These are phyloP conservation scores for Colletotrichum sojae DNA, from an alignment of 2,329 filamentous ascomycete genomes.

Conservation along the genomic window DNA sequence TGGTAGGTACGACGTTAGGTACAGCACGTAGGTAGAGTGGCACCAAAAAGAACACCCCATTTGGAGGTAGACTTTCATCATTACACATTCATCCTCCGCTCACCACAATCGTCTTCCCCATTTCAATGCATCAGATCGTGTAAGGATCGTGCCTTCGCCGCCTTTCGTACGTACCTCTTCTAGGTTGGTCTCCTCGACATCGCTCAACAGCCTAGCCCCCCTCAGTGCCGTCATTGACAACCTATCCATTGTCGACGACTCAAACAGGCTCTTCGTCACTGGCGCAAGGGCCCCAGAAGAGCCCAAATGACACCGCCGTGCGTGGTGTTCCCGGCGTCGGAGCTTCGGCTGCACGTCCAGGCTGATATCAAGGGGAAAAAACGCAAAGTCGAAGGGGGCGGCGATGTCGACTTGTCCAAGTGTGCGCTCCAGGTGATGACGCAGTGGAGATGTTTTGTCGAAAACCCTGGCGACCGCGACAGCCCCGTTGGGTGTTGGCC, in stretches of 20 bases:
- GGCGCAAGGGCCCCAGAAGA: neutral
- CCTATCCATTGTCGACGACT: slow-evolving; percentile 46
- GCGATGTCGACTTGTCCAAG: slow-evolving; percentile 64
- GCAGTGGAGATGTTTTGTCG: slow-evolving; percentile 73
- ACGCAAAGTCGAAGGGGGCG: slow-evolving; percentile 62
- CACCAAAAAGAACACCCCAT: no score
- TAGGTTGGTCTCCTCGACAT: slow-evolving; percentile 70
- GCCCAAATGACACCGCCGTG: slow-evolving; percentile 70
- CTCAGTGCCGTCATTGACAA: slow-evolving; percentile 55
- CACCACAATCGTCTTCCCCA: neutral
- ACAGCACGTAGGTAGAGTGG: no score
- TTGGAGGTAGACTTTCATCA: no score
- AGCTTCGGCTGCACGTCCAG: slow-evolving; percentile 66
- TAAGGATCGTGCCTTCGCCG: neutral
- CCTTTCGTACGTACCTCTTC: slow-evolving; percentile 66
- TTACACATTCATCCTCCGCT: no score
- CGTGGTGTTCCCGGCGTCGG: slow-evolving; percentile 65
- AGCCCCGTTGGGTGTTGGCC: slow-evolving; percentile 69
- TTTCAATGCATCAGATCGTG: neutral
- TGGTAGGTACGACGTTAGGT: no score
- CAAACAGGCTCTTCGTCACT: neutral
- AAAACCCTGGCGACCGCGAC: slow-evolving; percentile 59
- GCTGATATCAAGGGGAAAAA: slow-evolving; percentile 62
- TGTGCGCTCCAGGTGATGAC: slow-evolving; percentile 72
- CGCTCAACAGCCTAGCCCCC: slow-evolving; percentile 65